A percentile compares a stretch with the other conserved stretches of the same genome.
Evolutionary conservation across 1,139 yeast genomes (phyloP).

Genomic region (Pichia sp.): DNA sequence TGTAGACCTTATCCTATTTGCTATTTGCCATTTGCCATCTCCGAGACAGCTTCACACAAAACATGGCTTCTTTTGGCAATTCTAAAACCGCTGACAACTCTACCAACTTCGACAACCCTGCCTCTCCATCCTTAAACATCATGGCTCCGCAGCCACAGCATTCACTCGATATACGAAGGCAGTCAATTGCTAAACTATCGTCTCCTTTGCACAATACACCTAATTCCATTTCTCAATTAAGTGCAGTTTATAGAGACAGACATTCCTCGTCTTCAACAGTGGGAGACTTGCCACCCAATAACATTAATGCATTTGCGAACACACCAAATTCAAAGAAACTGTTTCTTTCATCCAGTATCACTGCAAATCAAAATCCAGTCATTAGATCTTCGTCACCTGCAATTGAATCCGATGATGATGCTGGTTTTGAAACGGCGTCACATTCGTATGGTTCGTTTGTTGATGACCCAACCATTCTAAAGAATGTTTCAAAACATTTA

Average conservation of each 20-base stretch:
- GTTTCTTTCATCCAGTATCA: neutral
- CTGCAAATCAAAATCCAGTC: neutral
- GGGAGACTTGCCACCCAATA: neutral
- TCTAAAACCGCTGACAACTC: neutral
- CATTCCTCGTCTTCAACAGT: slow-evolving; percentile 8
- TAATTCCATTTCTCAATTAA: slow-evolving; percentile 6
- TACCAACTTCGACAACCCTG: neutral
- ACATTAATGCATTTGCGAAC: neutral
- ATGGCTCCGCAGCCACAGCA: slow-evolving; percentile 1
- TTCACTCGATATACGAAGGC: slow-evolving; percentile 2
- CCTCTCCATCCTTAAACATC: neutral
- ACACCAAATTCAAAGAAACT: slow-evolving; percentile 11
- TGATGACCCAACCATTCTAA: slow-evolving; percentile 25
- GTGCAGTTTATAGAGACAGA: slow-evolving; percentile 8
- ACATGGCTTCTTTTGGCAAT: neutral
- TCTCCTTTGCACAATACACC: slow-evolving; percentile 12
- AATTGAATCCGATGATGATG: slow-evolving; percentile 16
- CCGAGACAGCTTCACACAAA: neutral
- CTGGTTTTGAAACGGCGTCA: slow-evolving; percentile 2
- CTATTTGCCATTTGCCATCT: neutral
- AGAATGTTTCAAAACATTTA: slow-evolving; percentile 25
- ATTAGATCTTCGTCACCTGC: slow-evolving; percentile 13
- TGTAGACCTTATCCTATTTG: no score
- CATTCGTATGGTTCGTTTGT: slow-evolving; percentile 21
- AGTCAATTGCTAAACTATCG: slow-evolving; percentile 13